A percentile compares a stretch with the other conserved stretches of the same genome.
These are phyloP conservation scores for Benincasa hispida DNA, from an alignment of 306 rosid genomes.

Conservation along the genomic window DNA sequence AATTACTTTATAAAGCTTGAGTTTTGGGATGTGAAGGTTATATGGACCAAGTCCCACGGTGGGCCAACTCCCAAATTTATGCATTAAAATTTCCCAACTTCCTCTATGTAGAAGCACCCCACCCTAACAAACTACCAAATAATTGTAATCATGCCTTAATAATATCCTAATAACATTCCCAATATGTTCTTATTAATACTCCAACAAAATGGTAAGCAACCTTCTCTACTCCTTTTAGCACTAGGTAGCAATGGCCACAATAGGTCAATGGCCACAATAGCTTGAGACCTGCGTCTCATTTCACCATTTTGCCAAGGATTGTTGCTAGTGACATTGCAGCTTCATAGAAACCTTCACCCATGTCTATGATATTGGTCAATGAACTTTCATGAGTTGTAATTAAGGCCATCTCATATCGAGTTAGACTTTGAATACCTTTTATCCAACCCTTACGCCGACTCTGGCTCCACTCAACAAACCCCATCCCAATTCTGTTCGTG, in stretches of 20 bases:
- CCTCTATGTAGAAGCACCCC: neutral
- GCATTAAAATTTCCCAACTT: neutral
- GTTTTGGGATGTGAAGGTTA: neutral
- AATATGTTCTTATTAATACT: neutral
- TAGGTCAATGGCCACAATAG: neutral
- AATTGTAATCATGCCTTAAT: neutral
- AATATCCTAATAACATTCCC: neutral
- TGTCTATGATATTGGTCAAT: neutral
- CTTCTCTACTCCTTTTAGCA: neutral
- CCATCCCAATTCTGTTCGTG: too few relatives aligned
- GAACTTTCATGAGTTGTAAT: neutral
- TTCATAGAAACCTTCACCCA: neutral
- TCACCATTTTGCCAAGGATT: neutral
- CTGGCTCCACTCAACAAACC: too few relatives aligned
- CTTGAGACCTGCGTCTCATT: neutral
- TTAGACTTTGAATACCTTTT: too few relatives aligned
- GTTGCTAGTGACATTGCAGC: neutral
- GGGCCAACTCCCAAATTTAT: neutral
- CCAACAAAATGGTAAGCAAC: neutral
- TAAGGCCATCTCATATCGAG: neutral
- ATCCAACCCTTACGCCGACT: too few relatives aligned
- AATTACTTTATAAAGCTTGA: neutral
- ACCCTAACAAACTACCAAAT: neutral
- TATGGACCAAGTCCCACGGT: neutral
- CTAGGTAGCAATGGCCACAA: neutral